Evolutionary conservation across 768 basidiomycete genomes (phyloP), one percentile per base, ranked within the genome.

Genomic region (Leccinum sublutescens): DNA sequence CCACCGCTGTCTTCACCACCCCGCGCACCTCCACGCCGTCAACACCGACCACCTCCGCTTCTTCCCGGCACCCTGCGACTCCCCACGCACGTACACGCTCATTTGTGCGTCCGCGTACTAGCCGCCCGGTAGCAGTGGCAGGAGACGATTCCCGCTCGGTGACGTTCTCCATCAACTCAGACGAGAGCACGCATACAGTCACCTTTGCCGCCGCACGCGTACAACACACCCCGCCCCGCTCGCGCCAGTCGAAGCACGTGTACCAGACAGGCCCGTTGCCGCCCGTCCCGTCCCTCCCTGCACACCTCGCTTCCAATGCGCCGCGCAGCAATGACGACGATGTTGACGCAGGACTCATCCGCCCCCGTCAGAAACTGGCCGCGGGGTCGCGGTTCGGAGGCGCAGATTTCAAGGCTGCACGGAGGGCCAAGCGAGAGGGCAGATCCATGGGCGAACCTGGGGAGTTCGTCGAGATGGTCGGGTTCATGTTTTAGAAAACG

Each of bases 1-100:
- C 80, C 2, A 77, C 82, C 38, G 78, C 87, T 31, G 83, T 89
- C 52, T 88, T 88, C 71, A 19, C 57, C 3, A 58, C 52, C 4
- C 60, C 54, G 0, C 47, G 29, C 23, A 66, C 69, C 0, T 48
- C 66, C 10, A 38, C 58, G 45, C 59, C 68, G 1, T 54, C 19
- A 2, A 58, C 55, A 2, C 57, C 65, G 14, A 29, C 40, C 14
- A 40, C 64, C 4, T 45, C 55, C 29, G 54, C n/a, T 10, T n/a
- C 40, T 40, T 40, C 4, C 2, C 40, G 17, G n/a, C 40, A 29
- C 5, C 54, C 29, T 5, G 10, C 45, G 12, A 4, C 54, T 2
- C 40, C 54, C 29, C 53, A 40, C 38, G 36, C 52, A 23, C 56
- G 55, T 29, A 27, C 62, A 5, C 62, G 55, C 36, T 48, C 66